Evolutionary conservation across 371 early-diverging fungal genomes (phyloP), one percentile per base, ranked within the genome.

Genomic region (Capillidium rhysosporum): DNA sequence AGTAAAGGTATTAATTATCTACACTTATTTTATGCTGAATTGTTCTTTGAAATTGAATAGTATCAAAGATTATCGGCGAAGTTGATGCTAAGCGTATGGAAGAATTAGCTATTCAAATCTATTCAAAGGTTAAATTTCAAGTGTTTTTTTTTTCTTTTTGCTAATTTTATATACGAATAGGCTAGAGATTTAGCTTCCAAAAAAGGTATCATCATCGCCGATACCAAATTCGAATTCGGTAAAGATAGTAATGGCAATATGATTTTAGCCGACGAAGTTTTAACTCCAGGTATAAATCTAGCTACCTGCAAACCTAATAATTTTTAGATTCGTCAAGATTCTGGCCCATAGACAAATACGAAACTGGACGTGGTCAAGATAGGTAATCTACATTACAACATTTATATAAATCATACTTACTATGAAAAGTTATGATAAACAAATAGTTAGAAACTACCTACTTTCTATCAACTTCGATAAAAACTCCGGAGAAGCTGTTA

Each of bases 191-290:
- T 85, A 57, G 96, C 96, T 10, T 59, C 67, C 2, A 62, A 66
- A 34, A 79, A 73, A 61, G 94, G 94, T 30, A 93, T 95, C 56
- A 89, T 97, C 54, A 92, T 97, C 69, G 98, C 98, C 10, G 98
- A 97, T 61, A 97, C 98, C 47, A 97, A 97, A 67, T 92, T 97
- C 61, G 98, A 97, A 66, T 95, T 97, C 74, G 98, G 98, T 53
- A 76, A 85, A 23, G 91, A 95, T 65, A 73, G 73, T 46, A 57
- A 80, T 25, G 85, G 89, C 52, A 70, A 66, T 28, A 62, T 95
- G 25, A 77, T 83, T 55, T 65, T 97, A 57, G 82, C 88, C 18
- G 98, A 97, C 62, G 98, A 97, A 67, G 94, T 89, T 20, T 73
- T 97, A 60, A 97, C 98, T 1, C 97, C 95, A 40, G 86, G 84